A percentile compares a stretch with the other conserved stretches of the same genome.
Conservation (phyloP, 768 basidiomycete genomes). For the Rhodotorula toruloides region DNA sequence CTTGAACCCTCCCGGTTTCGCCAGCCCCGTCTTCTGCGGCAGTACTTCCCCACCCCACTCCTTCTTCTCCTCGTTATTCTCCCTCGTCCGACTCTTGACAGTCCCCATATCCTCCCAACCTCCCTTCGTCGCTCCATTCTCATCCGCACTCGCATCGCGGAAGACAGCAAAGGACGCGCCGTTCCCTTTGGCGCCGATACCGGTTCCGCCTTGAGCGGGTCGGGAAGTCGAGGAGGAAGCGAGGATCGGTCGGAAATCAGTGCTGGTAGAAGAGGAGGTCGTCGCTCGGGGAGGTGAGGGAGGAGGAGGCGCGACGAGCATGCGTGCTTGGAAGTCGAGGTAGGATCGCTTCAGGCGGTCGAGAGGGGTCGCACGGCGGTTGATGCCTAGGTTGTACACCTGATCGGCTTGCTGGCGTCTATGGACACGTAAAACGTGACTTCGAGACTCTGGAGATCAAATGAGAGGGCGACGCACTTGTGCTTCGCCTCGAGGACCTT, state of each 20-base stretch:
- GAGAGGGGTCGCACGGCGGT: slow-evolving; percentile 70
- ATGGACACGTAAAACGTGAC: slow-evolving; percentile 4
- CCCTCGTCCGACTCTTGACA: slow-evolving; percentile 49
- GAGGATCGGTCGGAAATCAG: slow-evolving; percentile 21
- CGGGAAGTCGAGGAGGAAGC: slow-evolving; percentile 5
- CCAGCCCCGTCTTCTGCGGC: slow-evolving; percentile 43
- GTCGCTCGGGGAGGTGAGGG: slow-evolving; percentile 23
- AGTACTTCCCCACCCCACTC: slow-evolving; percentile 51
- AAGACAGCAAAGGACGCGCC: slow-evolving; percentile 41
- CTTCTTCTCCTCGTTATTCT: slow-evolving; percentile 49
- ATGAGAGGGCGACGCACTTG: slow-evolving; percentile 56
- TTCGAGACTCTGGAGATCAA: neutral
- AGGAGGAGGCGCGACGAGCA: slow-evolving; percentile 51
- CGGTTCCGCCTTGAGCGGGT: slow-evolving; percentile 45
- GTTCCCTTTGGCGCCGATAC: slow-evolving; percentile 32
- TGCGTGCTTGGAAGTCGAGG: slow-evolving; percentile 63
- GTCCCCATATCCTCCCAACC: slow-evolving; percentile 52
- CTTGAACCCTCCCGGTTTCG: slow-evolving; percentile 47
- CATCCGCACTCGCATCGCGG: slow-evolving; percentile 10
- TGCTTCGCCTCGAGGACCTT: slow-evolving; percentile 66
- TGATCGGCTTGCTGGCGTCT: slow-evolving; percentile 74
- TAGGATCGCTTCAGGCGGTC: slow-evolving; percentile 78
- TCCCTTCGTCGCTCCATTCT: slow-evolving; percentile 32
- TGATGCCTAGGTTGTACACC: slow-evolving; percentile 75
- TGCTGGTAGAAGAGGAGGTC: slow-evolving; percentile 3